phyloP scores from a whole-genome alignment of 306 rosid species.

The Calophaca sinica region DNA sequence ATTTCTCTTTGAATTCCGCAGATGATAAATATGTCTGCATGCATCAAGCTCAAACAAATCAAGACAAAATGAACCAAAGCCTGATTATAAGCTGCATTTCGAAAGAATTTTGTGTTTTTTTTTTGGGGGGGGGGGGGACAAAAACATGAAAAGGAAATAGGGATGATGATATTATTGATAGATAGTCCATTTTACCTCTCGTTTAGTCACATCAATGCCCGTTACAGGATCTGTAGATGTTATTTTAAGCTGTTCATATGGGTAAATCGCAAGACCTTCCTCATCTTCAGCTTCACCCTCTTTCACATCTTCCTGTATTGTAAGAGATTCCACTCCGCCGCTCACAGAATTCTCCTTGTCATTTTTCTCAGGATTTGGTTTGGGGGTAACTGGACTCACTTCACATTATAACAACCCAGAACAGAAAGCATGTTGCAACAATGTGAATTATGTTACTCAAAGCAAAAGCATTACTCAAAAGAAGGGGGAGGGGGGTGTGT shows the following conservation, averaged over 20 bases:
- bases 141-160: not conserved
- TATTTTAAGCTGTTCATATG: slow-evolving; percentile 76
- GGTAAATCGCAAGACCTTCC: slow-evolving; percentile 73
- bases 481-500: slow-evolving; percentile 24
- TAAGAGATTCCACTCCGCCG: slow-evolving; percentile 70
- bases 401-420: slow-evolving; percentile 48
- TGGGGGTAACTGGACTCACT: slow-evolving; percentile 60
- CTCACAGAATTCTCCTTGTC: slow-evolving; percentile 59
- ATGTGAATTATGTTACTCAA: slow-evolving; percentile 18
- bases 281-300: slow-evolving; percentile 92
- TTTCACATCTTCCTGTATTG: slow-evolving; percentile 83
- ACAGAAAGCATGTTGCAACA: slow-evolving; percentile 19
- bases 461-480: not conserved
- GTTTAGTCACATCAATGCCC: slow-evolving; percentile 88
- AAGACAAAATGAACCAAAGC: slow-evolving; percentile 45
- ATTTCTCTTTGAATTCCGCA: slow-evolving; percentile 81
- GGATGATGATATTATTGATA: slow-evolving; percentile 35
- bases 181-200: slow-evolving; percentile 72
- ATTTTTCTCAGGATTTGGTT: slow-evolving; percentile 59
- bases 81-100: slow-evolving; percentile 17
- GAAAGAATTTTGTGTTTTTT: not conserved
- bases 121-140: too few species aligned
- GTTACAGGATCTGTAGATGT: slow-evolving; percentile 67
- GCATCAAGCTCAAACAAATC: slow-evolving; percentile 46
- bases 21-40: slow-evolving; percentile 85